phyloP scores from a whole-genome alignment of 441 rosid species.

The Oxalis stricta region DNA sequence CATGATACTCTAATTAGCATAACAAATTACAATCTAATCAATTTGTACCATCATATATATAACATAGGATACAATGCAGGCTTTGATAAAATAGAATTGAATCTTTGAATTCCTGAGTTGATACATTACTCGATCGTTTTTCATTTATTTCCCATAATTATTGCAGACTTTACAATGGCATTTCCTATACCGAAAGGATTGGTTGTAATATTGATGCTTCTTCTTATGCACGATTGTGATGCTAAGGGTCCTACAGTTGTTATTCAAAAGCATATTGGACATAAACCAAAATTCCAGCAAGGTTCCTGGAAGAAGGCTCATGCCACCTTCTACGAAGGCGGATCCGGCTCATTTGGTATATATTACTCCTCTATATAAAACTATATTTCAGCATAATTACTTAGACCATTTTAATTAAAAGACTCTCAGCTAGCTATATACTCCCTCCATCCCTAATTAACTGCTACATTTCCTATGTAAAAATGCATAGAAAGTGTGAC shows the following conservation, averaged over 20 bases:
- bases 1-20: not conserved
- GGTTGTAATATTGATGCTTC: slow-evolving; percentile 2
- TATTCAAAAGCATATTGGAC: not conserved
- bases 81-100: no score
- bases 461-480: no score
- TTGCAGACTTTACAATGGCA: slow-evolving; percentile 15
- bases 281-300: slow-evolving; percentile 20
- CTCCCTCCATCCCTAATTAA: no score
- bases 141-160: not conserved
- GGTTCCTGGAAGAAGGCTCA: slow-evolving; percentile 39
- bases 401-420: no score
- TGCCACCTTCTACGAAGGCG: slow-evolving; percentile 49
- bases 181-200: slow-evolving; percentile 12
- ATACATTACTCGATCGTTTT: no score
- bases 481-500: no score
- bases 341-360: slow-evolving; percentile 25
- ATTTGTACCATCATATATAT: not conserved
- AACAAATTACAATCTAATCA: no score
- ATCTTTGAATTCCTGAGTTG: no score
- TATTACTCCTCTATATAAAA: no score
- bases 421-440: no score
- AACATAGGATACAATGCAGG: no score
- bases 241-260: slow-evolving; percentile 8
- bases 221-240: slow-evolving; percentile 5
- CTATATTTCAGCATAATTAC: no score